Evolutionary conservation across 2,329 filamentous ascomycete genomes (phyloP), one percentile per base, ranked within the genome.

Genomic region (Thelonectria discophora): DNA sequence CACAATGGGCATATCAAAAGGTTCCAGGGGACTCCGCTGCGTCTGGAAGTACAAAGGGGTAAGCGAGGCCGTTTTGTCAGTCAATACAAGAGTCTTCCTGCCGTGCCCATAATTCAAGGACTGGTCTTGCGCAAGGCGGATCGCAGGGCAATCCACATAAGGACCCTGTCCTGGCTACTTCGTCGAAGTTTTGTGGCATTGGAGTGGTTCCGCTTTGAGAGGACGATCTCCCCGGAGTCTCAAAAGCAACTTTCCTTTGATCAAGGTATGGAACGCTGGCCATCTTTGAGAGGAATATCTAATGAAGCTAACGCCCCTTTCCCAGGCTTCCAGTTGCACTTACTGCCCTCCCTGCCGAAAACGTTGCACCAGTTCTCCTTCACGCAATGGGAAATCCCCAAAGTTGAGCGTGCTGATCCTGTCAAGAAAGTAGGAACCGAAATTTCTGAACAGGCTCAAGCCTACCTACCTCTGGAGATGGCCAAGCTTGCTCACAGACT

Each of bases 151-250:
- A 57, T 65, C 43, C 51, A 58, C 52, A 17, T 58, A 54, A 10
- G 27, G 51, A 32, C 63, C 37, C 55, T 65, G 45, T 53, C 59
- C 47, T 58, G 52, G 47, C 56, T 65, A 42, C 55, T 65, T 37
- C 21, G 30, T 24, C 55, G 48, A 60, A 63, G 63, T 39, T 59
- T 64, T 59, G 55, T 62, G 43, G 54, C 43, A 56, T 59, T 64
- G 58, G 62, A 64, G 54, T 62, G 58, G 54, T 62, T 64, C 50
- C 62, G 58, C 51, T 50, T 62, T 11, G 62, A 64, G 58, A 64
- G 62, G 55, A 62, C 55, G 40, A 9, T 62, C 52, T 48, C 45
- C 48, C 21, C 20, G n/a, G 46, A 52, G 45, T 30, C 43, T 54
- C 43, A 8, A 43, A 39, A 20, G 47, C 62, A 64, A 49, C 2